phyloP scores from a whole-genome alignment of 352 stramenopile species.

The Aphanomyces invadans region DNA sequence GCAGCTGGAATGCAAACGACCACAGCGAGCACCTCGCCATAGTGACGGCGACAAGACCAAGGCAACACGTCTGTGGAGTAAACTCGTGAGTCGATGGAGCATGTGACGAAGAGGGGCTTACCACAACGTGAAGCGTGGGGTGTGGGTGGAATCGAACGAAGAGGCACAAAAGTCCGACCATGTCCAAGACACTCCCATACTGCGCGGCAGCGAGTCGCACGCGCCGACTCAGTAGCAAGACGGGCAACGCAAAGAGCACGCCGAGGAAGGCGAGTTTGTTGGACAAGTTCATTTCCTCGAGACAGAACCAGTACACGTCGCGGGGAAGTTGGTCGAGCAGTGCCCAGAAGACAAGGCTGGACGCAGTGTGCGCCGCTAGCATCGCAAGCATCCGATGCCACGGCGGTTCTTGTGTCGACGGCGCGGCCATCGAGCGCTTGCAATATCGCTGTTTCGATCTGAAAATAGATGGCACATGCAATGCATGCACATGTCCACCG shows the following conservation, averaged over 20 bases:
- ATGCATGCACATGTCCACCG: no score
- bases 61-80: background rate
- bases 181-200: slow-evolving; percentile 3
- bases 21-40: background rate
- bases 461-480: no score
- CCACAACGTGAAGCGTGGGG: slow-evolving; percentile 4
- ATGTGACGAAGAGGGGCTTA: background rate
- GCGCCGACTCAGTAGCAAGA: background rate
- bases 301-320: slow-evolving; percentile 21
- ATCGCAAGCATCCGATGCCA: background rate
- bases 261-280: slow-evolving; percentile 2
- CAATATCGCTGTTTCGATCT: no score
- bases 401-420: background rate
- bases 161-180: background rate
- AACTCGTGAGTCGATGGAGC: no score
- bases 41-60: background rate
- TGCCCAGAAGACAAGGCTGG: slow-evolving; percentile 13
- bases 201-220: background rate
- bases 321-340: slow-evolving; percentile 6
- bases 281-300: slow-evolving; percentile 11
- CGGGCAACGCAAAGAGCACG: background rate
- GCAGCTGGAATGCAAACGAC: background rate
- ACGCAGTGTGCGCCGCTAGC: background rate
- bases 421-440: no score
- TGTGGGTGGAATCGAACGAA: background rate